Base-by-base conservation (phyloP, 495 filamentous ascomycete species). In the Lepraria neglecta region DNA sequence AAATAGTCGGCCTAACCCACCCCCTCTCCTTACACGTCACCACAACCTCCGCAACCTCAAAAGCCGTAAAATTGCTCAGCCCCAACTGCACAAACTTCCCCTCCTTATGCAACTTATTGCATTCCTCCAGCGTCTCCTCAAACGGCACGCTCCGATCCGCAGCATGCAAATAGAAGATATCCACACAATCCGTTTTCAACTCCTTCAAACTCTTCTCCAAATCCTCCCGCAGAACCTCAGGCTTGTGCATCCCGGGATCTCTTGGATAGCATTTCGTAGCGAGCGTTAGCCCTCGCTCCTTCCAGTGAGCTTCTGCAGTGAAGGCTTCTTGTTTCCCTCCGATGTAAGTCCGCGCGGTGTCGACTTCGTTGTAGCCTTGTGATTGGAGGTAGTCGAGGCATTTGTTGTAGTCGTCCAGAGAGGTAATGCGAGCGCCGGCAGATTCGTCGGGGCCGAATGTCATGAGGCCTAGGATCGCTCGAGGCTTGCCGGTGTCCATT, bases 101-200 rank as follows among this genome's bases (percentile, higher is more conserved):
- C 63, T 87, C 82, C 72, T 90, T 88, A 75, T 96, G 89, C 55
- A 95, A 73, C 70, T 90, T 79, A 72, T 97, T 82, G 60, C 90
- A 81, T 44, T 83, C 87, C 60, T 83, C 77, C 35, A 96, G 80
- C 0, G 92, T 92, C 65, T 92, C 88, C 4, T 83, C 81, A 67
- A 95, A 96, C 11, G 87, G 88, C 4, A 85, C 82, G 0, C 79
- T 81, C 9, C 90, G 83, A 71, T 96, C 91, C 4, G 92, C 79
- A 4, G 90, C 90, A 72, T 96, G 92, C 10, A 96, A 78, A 64
- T 96, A 96, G 73, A 88, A 88, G 54, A 95, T 89, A 70, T 97
- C 92, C 0, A 96, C 87, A 53, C 76, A 78, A 51, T 95, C 82
- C 1, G 88, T 86, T 10, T 82, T 82, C 35, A 96, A 72, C 69